A percentile compares a stretch with the other conserved stretches of the same genome.
These are phyloP conservation scores for Orbilia brochopaga DNA, from an alignment of 2,329 filamentous ascomycete species.

Conservation along the genomic window DNA sequence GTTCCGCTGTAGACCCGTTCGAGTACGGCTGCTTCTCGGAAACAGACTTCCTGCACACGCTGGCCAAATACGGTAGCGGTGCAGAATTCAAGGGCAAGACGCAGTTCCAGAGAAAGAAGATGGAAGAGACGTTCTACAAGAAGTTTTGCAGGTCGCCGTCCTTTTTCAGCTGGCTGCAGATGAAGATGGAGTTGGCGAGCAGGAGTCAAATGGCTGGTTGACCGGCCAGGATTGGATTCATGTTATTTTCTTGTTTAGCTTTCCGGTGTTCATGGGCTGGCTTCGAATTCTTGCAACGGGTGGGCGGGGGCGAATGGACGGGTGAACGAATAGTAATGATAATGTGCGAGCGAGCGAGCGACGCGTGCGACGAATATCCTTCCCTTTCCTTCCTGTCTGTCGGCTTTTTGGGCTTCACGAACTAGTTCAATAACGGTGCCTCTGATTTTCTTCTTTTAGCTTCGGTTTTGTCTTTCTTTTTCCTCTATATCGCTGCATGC, in stretches of 20 bases:
- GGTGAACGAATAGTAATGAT: constrained; percentile 3
- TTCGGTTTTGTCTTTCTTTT: not conserved
- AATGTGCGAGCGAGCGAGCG: constrained; percentile 2
- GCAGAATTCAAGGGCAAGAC: constrained; percentile 55
- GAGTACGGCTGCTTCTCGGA: constrained; percentile 55
- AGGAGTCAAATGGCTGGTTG: constrained; percentile 45
- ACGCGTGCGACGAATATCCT: not conserved
- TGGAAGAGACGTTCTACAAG: constrained; percentile 54
- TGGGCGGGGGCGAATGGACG: not conserved
- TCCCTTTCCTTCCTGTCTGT: not conserved
- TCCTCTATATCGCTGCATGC: constrained; percentile 1
- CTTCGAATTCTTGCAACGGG: constrained; percentile 1
- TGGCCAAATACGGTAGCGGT: constrained; percentile 54
- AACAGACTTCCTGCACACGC: constrained; percentile 53
- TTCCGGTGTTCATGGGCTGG: constrained; percentile 2
- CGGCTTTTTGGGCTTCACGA: not conserved
- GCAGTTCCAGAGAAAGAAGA: constrained; percentile 52
- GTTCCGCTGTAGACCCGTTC: constrained; percentile 48
- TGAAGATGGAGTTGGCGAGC: constrained; percentile 53
- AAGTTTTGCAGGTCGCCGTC: constrained; percentile 54
- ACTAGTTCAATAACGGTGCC: not conserved
- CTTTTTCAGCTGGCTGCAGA: constrained; percentile 55
- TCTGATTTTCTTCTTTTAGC: not conserved
- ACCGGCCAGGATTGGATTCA: not conserved
- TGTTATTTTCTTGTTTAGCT: constrained; percentile 3